These are phyloP conservation scores for Aspergillus unguis DNA, from an alignment of 2,329 filamentous ascomycete species.

Conservation along the genomic window DNA sequence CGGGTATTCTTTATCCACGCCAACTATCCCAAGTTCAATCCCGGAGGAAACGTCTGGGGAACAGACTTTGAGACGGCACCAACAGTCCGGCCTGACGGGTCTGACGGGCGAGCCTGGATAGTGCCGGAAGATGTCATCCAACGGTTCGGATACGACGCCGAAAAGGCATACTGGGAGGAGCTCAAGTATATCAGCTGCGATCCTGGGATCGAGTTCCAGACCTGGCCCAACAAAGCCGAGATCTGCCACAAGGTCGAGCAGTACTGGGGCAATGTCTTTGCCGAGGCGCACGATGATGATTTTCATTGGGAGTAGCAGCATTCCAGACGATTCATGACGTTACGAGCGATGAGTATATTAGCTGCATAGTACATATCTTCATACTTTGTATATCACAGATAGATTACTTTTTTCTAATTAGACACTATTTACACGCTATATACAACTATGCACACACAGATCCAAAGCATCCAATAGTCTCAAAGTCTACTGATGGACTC, in stretches of 20 bases:
- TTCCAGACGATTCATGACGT: conserved; percentile 5
- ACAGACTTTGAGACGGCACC: conserved; percentile 37
- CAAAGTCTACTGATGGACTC: too few species aligned
- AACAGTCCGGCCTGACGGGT: conserved; percentile 34
- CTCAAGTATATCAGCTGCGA: conserved; percentile 41
- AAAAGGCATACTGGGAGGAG: conserved; percentile 41
- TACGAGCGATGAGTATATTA: conserved; percentile 13
- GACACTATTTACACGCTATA: too few species aligned
- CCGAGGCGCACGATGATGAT: conserved; percentile 31
- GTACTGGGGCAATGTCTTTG: conserved; percentile 37
- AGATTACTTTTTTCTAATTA: too few species aligned
- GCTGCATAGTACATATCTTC: conserved; percentile 5
- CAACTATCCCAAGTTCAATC: conserved; percentile 44
- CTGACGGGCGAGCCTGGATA: conserved; percentile 37
- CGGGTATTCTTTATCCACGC: conserved; percentile 41
- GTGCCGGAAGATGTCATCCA: conserved; percentile 31
- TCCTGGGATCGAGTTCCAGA: conserved; percentile 32
- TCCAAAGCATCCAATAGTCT: too few species aligned
- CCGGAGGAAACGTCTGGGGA: conserved; percentile 38
- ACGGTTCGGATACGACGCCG: conserved; percentile 40
- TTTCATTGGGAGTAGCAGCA: conserved; percentile 26
- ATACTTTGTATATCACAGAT: neutral
- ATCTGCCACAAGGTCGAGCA: conserved; percentile 31
- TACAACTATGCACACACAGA: too few species aligned
- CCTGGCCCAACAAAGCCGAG: conserved; percentile 33